phyloP scores from a whole-genome alignment of 139 green algal species.

The Chlorella vulgaris region DNA sequence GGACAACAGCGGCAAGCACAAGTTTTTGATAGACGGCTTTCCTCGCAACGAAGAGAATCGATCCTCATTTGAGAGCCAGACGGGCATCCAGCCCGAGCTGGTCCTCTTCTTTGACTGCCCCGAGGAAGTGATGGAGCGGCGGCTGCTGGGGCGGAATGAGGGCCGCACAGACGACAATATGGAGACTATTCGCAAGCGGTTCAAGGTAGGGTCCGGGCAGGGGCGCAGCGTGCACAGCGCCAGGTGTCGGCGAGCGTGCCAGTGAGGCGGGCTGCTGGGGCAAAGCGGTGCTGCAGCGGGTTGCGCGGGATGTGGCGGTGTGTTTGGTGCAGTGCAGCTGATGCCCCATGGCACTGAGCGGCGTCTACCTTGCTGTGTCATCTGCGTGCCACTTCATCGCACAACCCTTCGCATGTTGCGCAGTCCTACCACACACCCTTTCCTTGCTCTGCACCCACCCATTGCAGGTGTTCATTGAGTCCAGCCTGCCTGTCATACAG shows the following conservation, averaged over 20 bases:
- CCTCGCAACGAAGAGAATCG: conserved; percentile 94
- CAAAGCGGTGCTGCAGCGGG: neutral
- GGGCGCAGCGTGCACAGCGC: no score
- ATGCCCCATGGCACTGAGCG: no score
- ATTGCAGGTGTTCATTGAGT: conserved; percentile 74
- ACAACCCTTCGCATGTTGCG: no score
- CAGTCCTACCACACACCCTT: no score
- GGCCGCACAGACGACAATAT: conserved; percentile 96
- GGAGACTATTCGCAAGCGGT: conserved; percentile 96
- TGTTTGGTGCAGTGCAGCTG: neutral
- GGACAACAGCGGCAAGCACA: conserved; percentile 62
- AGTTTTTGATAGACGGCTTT: conserved; percentile 96
- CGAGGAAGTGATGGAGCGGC: conserved; percentile 86
- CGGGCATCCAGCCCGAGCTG: conserved; percentile 80
- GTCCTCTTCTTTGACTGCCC: conserved; percentile 97
- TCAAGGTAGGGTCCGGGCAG: conserved; percentile 80
- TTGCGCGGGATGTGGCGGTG: neutral
- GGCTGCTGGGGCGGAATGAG: conserved; percentile 87
- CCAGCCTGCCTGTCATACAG: conserved; percentile 84
- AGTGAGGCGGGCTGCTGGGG: no score
- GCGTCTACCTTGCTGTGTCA: no score
- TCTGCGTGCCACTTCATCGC: no score
- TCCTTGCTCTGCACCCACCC: no score
- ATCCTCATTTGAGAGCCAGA: conserved; percentile 80
- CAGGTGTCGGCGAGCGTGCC: no score